Conservation (phyloP, 306 rosid species). For the Benincasa hispida region DNA sequence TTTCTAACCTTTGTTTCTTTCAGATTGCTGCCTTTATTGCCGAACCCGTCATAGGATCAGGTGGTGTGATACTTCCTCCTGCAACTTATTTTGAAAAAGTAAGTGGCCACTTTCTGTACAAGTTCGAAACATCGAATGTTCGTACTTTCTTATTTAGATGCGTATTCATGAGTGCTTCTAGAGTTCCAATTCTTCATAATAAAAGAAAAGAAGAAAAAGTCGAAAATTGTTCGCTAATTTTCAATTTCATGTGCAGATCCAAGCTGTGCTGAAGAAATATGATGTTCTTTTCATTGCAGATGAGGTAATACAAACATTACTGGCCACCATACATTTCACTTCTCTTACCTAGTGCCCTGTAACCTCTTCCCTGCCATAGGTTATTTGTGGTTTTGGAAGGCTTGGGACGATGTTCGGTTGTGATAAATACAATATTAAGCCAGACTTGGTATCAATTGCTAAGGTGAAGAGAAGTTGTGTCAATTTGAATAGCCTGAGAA, state of each 20-base stretch:
- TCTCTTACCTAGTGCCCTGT: slow-evolving; percentile 3
- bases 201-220: background rate
- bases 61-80: slow-evolving; percentile 89
- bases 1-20: background rate
- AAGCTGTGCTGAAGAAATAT: slow-evolving; percentile 82
- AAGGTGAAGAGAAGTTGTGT: slow-evolving; percentile 40
- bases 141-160: background rate
- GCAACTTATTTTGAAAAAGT: slow-evolving; percentile 88
- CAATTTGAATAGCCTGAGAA: background rate
- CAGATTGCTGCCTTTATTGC: slow-evolving; percentile 98
- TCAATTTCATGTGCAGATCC: slow-evolving; percentile 38
- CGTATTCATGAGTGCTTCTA: background rate
- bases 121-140: background rate
- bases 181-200: background rate
- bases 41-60: slow-evolving; percentile 96
- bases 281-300: slow-evolving; percentile 94
- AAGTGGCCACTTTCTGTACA: background rate
- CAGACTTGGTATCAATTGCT: slow-evolving; percentile 84
- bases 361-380: slow-evolving; percentile 31
- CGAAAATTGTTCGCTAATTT: background rate
- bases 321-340: slow-evolving; percentile 7
- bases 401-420: slow-evolving; percentile 85
- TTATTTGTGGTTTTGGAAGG: slow-evolving; percentile 92
- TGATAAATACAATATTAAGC: slow-evolving; percentile 82
- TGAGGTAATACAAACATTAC: slow-evolving; percentile 36